Conservation (phyloP, 2,329 filamentous ascomycete genomes). For the Diaporthe eres region DNA sequence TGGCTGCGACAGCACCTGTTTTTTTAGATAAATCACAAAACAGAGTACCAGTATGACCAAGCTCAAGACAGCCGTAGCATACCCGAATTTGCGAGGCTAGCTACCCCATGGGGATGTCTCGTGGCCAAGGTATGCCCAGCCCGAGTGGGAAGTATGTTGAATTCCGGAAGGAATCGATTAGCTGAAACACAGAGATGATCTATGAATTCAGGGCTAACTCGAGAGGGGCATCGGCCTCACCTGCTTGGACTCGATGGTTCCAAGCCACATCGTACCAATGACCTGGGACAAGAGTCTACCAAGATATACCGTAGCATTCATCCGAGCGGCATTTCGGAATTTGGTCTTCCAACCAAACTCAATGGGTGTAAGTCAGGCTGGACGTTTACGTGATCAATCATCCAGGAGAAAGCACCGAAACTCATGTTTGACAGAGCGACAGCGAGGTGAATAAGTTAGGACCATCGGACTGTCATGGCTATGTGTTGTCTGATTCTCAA, state of each 20-base stretch:
- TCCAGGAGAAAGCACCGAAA: background rate
- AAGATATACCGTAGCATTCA: background rate
- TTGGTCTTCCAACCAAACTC: background rate
- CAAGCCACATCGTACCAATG: background rate
- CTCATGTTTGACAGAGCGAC: background rate
- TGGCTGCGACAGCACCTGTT: background rate
- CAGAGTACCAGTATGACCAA: background rate
- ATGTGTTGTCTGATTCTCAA: background rate
- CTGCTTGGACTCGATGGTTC: background rate
- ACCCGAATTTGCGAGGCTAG: conserved; percentile 7
- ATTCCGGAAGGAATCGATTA: background rate
- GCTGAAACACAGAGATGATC: background rate
- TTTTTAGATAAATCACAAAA: background rate
- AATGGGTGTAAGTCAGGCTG: too few relatives aligned
- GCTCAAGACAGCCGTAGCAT: background rate
- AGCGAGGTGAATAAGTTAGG: background rate
- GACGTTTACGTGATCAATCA: too few relatives aligned
- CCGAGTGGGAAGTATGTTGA: background rate
- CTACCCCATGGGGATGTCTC: background rate
- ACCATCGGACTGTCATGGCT: too few relatives aligned
- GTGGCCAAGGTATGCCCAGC: background rate
- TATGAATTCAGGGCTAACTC: background rate
- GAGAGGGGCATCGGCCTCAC: background rate
- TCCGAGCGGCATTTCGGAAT: background rate
- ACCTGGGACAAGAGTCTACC: background rate